Evolutionary conservation across 305 asterid genomes (phyloP), one percentile per base, ranked within the genome.

Genomic region (Fraxinus dipetala): DNA sequence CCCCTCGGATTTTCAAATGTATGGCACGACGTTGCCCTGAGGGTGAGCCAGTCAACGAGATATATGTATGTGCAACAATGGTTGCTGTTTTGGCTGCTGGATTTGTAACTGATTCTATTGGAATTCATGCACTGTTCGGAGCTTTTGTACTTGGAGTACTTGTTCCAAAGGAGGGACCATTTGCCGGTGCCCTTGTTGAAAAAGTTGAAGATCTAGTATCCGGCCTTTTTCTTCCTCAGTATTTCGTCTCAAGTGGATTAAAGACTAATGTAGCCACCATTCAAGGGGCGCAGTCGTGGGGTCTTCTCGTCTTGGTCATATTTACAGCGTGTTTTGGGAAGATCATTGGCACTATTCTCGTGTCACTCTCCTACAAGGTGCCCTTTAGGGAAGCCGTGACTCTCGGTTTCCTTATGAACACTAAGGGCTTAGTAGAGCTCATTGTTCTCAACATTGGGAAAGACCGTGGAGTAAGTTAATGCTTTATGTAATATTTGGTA

Each of bases 351-450:
- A 83, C 84, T 48, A 0, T 80, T 36, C 2, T 59, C 3, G 84
- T 76, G 3, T 79, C 86, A 18, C 59, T 75, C 8, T 2, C 18
- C 56, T 75, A 78, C 81, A 79, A 83, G 83, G 5, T 83, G 6
- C 59, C 86, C 76, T n/a, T 83, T 54, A 54, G 45, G 4, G 86
- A 83, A 72, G 82, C 86, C 1, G 11, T 76, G 5, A 51, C 81
- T 67, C 86, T 80, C 26, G 86, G 86, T 75, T 83, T 83, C 70
- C 81, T 83, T 14, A 83, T 84, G 87, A 84, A 84, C 61, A 81
- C 84, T 24, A 84, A 84, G 65, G 87, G 87, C 0, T 75, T 83
- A 67, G 84, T 82, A 18, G 84, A 82, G 74, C 84, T 82, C 81
- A 82, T 67, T 31, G 84, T 83, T 20, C 87, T 84, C 34, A 84